Conservation (phyloP, 805 yeast genomes). For the Brettanomyces sp. region DNA sequence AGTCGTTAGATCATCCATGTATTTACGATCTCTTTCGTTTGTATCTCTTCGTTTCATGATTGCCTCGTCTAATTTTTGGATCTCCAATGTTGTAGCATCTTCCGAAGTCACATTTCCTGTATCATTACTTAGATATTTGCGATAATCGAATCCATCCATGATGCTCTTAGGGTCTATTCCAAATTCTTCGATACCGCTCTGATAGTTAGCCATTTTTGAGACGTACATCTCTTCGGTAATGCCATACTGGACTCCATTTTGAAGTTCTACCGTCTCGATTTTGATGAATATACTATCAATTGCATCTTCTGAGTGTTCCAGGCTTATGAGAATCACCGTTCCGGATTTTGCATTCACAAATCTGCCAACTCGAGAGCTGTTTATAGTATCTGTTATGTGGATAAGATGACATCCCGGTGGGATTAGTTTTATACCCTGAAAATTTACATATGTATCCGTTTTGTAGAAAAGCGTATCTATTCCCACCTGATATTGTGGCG, state of each 20-base stretch:
- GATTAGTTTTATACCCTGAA: conserved; percentile 42
- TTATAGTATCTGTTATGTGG: conserved; percentile 35
- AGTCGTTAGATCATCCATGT: not conserved
- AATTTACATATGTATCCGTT: not conserved
- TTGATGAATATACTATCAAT: not conserved
- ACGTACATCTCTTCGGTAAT: not conserved
- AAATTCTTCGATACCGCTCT: not conserved
- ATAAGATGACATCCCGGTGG: conserved; percentile 45
- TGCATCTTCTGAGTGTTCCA: not conserved
- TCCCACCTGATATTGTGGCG: conserved; percentile 9
- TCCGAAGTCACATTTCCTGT: conserved; percentile 31
- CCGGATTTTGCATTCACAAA: conserved; percentile 25
- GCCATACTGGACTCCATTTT: not conserved
- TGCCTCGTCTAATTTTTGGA: conserved; percentile 29
- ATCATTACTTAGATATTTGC: not conserved
- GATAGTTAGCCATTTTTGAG: not conserved
- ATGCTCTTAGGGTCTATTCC: too few relatives aligned
- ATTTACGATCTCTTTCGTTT: conserved; percentile 8
- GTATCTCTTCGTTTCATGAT: conserved; percentile 15
- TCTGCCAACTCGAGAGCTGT: conserved; percentile 33
- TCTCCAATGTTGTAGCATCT: conserved; percentile 43
- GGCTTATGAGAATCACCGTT: not conserved
- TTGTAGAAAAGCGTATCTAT: conserved; percentile 16
- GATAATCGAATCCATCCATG: not conserved
- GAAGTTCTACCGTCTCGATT: not conserved